Conservation (phyloP, 305 asterid species). For the Fraxinus dipetala region DNA sequence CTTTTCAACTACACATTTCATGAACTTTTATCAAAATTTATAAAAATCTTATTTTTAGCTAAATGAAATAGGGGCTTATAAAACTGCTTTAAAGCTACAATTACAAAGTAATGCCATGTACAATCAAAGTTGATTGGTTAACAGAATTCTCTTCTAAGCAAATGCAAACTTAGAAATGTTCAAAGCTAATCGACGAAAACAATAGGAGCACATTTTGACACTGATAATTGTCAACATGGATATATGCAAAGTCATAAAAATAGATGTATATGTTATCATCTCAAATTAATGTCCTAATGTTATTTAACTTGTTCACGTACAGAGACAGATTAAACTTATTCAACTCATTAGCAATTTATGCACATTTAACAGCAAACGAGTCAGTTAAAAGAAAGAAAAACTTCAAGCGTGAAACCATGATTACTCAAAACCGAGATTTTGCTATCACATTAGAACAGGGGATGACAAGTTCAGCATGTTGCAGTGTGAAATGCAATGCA, state of each 20-base stretch:
- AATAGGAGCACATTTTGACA: not conserved
- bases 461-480: not conserved
- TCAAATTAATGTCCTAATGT: not conserved
- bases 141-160: not conserved
- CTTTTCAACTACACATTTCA: not conserved
- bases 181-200: not conserved
- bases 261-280: not conserved
- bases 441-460: not conserved
- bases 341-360: not conserved
- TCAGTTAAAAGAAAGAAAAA: not conserved
- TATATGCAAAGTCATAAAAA: not conserved
- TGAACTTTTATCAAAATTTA: no score
- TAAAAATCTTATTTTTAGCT: no score
- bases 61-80: not conserved
- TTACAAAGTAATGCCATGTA: not conserved
- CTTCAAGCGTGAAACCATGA: not conserved
- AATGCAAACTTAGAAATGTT: not conserved
- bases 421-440: not conserved
- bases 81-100: not conserved
- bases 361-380: not conserved
- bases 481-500: not conserved
- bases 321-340: not conserved
- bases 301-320: not conserved
- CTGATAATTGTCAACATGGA: not conserved
- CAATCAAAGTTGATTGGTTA: not conserved